Base-by-base conservation (phyloP, 305 asterid species). In the Coffea humblotiana region DNA sequence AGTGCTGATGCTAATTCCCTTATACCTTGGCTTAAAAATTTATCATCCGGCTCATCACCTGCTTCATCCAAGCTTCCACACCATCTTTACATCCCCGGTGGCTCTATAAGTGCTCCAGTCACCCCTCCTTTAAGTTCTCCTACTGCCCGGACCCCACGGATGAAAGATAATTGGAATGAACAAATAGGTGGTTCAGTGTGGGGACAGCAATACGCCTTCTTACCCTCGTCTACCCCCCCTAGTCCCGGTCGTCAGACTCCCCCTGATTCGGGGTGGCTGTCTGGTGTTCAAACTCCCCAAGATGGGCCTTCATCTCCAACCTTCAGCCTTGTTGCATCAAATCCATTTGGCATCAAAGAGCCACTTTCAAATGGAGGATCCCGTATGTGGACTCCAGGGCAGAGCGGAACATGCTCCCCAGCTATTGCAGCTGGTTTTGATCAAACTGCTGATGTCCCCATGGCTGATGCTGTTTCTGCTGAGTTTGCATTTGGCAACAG, bases 61-160 rank as follows among this genome's bases (percentile, higher is more conserved):
- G 73, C 86, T 73, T 87, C 92, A 65, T 86, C 98, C 69, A 96
- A 92, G 85, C 83, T 88, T 72, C 91, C 95, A 67, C 97, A 89
- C 84, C 90, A 93, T 84, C 88, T 92, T 58, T 94, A 91, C 88
- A 84, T 92, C 71, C 93, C 97, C 0, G 96, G 97, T 52, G 97
- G 95, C 80, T 96, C 99, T 47, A 85, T 96, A 75, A 96, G 99
- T 86, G 99, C 99, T 82, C 99, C 99, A 16, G 97, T 96, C 67
- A 94, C 98, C 65, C 98, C 99, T 70, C 99, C 99, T 70, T 86
- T 90, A 78, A 96, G 98, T 89, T 96, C 99, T 37, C 98, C 99
- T 2, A 90, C 93, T 40, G 91, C 95, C 47, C 88, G 91, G n/a
- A 92, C 98, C 23, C 98, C 98, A 45, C 84, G 96, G 82, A 91